Base-by-base conservation (phyloP, 2,329 filamentous ascomycete genomes). In the Colletotrichum tofieldiae region DNA sequence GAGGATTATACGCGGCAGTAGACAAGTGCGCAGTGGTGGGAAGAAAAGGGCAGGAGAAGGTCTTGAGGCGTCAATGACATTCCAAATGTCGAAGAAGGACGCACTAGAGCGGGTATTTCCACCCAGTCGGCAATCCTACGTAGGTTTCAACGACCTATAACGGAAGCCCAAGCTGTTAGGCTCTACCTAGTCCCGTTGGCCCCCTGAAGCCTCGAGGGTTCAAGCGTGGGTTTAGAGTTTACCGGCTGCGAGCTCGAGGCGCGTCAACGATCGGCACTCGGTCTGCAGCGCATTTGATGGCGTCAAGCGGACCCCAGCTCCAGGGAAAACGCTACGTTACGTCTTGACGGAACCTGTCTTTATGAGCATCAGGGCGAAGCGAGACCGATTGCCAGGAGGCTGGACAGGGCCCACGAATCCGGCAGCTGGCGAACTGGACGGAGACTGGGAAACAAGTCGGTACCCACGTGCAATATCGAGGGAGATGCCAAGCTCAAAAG, bases 151-250 rank as follows among this genome's bases (percentile, higher is more conserved):
- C 29, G 18, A 45, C 12, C 23, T 45, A 35, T 26, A 37, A 29
- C 37, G 56, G 39, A 26, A 45, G 68, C 58, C 65, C 65, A 69
- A 51, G 59, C 69, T 45, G 29, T 72, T 72, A 54, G 69, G 58
- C 59, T 51, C 51, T 43, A n/a, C 51, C 35, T 32, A 23, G n/a
- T 39, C 41, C 52, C 5, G 29, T 35, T 51, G 45, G 8, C 51
- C 32, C 65, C 69, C 43, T 67, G 63, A 67, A 71, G 66, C 69
- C 43, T 67, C 56, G 62, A 71, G 66, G 39, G 51, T 54, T 71
- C 68, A 72, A 68, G 52, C 68, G 56, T 62, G 41, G 58, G 29
- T 35, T 68, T 72, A 59, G 64, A 68, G 69, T 72, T 68, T 72
- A 72, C 65, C 69, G 58, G 69, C 58, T 68, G 51, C 14, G 59